These are phyloP conservation scores for Hippophae rhamnoides DNA, from an alignment of 306 rosid genomes.

Conservation along the genomic window DNA sequence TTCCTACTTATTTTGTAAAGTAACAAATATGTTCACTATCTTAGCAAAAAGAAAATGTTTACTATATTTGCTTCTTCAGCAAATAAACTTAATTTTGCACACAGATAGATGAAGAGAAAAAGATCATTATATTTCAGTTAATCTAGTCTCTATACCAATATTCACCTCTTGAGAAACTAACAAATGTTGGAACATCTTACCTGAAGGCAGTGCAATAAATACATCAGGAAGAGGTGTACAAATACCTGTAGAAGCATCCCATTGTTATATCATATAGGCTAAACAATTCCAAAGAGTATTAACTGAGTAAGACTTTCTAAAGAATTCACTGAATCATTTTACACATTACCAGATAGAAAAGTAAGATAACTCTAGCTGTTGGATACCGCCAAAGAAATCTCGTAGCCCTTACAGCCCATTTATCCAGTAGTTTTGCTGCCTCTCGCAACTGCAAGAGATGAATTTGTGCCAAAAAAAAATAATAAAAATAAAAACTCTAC, in stretches of 20 bases:
- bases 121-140: background rate
- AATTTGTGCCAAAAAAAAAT: conserved; percentile 13
- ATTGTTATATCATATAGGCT: conserved; percentile 24
- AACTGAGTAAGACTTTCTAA: conserved; percentile 6
- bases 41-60: too few relatives aligned
- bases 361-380: conserved; percentile 65
- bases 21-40: too few relatives aligned
- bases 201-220: conserved; percentile 92
- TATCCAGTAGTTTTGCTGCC: conserved; percentile 81
- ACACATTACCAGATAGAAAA: conserved; percentile 71
- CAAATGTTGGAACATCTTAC: conserved; percentile 25
- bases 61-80: too few relatives aligned
- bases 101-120: too few relatives aligned
- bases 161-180: background rate
- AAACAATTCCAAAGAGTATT: conserved; percentile 6
- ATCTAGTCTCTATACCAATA: background rate
- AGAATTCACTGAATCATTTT: background rate
- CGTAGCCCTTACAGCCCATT: conserved; percentile 96
- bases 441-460: conserved; percentile 62
- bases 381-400: conserved; percentile 98
- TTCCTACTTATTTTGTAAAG: too few relatives aligned
- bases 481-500: conserved; percentile 8
- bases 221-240: conserved; percentile 96
- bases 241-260: conserved; percentile 59
- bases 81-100: too few relatives aligned